A percentile compares a stretch with the other conserved stretches of the same genome.
Conservation (phyloP, 768 basidiomycete genomes). For the Cystofilobasidium capitatum region DNA sequence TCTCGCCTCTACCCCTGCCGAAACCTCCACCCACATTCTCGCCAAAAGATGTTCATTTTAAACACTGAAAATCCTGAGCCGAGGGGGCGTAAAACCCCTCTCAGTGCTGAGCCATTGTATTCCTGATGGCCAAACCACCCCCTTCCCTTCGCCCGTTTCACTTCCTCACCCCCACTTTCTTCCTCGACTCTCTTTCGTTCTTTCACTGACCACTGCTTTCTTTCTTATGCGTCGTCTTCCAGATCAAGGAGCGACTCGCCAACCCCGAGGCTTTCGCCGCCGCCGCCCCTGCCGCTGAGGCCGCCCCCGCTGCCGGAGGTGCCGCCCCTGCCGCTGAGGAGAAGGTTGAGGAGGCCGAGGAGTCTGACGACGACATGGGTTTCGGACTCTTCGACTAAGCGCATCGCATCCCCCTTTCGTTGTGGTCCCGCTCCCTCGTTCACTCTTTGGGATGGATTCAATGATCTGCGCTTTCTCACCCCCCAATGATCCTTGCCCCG, state of each 20-base stretch:
- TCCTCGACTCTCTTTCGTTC: constrained; percentile 30
- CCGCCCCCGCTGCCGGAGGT: constrained; percentile 6
- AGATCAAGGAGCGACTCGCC: constrained; percentile 93
- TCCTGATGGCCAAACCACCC: constrained; percentile 33
- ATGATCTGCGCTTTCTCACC: not conserved
- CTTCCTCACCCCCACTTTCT: constrained; percentile 34
- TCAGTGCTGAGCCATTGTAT: constrained; percentile 26
- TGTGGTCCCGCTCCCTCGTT: not conserved
- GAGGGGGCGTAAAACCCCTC: constrained; percentile 10
- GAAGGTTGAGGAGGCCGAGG: constrained; percentile 45
- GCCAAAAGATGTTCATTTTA: constrained; percentile 40
- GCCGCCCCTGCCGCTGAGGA: constrained; percentile 43
- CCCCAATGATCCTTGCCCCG: too few relatives aligned
- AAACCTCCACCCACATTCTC: constrained; percentile 7
- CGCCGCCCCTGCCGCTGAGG: constrained; percentile 21
- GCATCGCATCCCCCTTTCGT: not conserved
- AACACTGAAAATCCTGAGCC: constrained; percentile 84
- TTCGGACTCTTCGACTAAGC: constrained; percentile 43
- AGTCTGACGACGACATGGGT: constrained; percentile 41
- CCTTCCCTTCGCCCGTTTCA: constrained; percentile 28
- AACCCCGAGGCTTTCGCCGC: constrained; percentile 90
- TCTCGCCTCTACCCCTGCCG: not conserved
- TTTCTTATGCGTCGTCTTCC: constrained; percentile 12
- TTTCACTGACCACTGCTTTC: constrained; percentile 23
- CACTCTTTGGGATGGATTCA: not conserved